Percentiles rank a stretch among this genome's conserved stretches.
These are phyloP conservation scores for Nannochloropsis granulata DNA, from an alignment of 108 stramenopile species.

Conservation along the genomic window DNA sequence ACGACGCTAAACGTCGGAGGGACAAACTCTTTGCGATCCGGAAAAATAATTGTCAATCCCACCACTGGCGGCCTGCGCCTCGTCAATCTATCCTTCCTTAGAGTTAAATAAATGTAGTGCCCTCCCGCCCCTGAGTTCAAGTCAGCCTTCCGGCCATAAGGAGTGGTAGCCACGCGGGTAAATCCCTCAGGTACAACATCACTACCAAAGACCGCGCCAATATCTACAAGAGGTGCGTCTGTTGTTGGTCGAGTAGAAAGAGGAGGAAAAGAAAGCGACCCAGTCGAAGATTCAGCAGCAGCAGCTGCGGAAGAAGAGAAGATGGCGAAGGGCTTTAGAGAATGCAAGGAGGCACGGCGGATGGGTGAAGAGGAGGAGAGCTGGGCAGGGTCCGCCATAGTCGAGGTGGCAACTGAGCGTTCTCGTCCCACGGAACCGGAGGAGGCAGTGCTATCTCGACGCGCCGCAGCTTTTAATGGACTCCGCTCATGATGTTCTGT, in stretches of 20 bases:
- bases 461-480: not conserved
- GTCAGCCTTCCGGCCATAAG: constrained; percentile 7
- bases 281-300: too few species aligned
- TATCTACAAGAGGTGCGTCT: not conserved
- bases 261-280: too few species aligned
- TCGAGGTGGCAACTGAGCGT: too few species aligned
- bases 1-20: constrained; percentile 4
- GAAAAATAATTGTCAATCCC: constrained; percentile 28
- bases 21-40: constrained; percentile 30
- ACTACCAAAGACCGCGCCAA: constrained; percentile 1
- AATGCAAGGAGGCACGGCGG: too few species aligned
- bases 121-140: constrained; percentile 9
- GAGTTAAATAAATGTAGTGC: constrained; percentile 8
- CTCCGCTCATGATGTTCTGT: not conserved
- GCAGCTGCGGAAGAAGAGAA: too few species aligned
- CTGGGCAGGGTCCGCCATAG: too few species aligned
- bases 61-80: constrained; percentile 1
- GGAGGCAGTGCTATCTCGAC: not conserved
- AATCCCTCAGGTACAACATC: constrained; percentile 4
- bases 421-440: too few species aligned
- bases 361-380: too few species aligned
- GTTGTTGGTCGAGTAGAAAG: too few species aligned
- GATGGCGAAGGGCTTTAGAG: too few species aligned
- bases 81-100: not conserved
- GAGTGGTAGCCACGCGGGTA: not conserved